These are phyloP conservation scores for Dendrobium officinale DNA, from an alignment of 106 monocot genomes.

Conservation along the genomic window DNA sequence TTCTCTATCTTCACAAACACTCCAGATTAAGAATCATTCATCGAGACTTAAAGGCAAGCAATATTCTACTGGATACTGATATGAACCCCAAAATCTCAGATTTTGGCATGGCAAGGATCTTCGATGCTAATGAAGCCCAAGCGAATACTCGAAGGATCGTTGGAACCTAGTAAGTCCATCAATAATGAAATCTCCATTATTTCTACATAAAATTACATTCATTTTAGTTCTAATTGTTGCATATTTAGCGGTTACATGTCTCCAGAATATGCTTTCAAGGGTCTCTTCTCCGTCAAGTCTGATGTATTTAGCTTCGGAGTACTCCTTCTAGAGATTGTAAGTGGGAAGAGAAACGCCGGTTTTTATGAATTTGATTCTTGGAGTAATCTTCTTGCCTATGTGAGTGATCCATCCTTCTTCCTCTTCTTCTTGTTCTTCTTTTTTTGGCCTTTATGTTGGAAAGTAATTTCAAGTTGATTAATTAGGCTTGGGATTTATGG, in stretches of 20 bases:
- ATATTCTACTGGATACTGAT: constrained; percentile 21
- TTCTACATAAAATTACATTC: too few relatives aligned
- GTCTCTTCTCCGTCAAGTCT: constrained; percentile 28
- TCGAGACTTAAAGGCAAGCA: constrained; percentile 34
- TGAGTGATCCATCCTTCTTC: constrained; percentile 1
- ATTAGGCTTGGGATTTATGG: constrained; percentile 30
- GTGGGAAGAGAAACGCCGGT: constrained; percentile 20
- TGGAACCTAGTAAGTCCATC: constrained; percentile 21
- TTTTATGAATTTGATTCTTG: neutral
- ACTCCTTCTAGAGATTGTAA: constrained; percentile 21
- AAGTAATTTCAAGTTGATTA: too few relatives aligned
- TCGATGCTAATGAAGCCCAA: constrained; percentile 12
- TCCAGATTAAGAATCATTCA: constrained; percentile 30
- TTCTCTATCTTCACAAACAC: constrained; percentile 34
- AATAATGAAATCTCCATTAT: too few relatives aligned
- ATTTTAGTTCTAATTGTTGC: neutral
- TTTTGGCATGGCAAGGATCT: constrained; percentile 36
- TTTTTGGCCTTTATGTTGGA: too few relatives aligned
- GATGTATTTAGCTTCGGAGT: constrained; percentile 33
- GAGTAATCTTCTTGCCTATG: constrained; percentile 22
- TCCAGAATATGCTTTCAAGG: constrained; percentile 31
- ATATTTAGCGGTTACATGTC: constrained; percentile 30
- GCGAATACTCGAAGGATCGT: constrained; percentile 19
- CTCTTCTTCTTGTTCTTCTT: too few relatives aligned
- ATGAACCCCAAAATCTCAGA: constrained; percentile 43